Percentiles rank a stretch among this genome's conserved stretches.
Evolutionary conservation across 495 filamentous ascomycete genomes (phyloP).

Genomic region (Penicillium canescens): DNA sequence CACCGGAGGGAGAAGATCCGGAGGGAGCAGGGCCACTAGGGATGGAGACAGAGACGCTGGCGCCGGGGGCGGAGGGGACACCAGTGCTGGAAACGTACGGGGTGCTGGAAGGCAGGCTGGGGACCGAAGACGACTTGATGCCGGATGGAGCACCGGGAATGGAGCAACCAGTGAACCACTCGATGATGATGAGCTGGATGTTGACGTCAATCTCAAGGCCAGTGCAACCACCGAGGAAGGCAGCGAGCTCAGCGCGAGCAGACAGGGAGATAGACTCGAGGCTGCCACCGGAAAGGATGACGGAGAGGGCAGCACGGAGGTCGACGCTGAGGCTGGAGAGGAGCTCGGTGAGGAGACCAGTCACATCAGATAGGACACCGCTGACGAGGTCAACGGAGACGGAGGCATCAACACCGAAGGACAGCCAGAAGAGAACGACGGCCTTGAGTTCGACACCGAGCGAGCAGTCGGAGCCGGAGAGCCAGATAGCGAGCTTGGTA

Average conservation of each 20-base stretch:
- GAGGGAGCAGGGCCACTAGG: background rate
- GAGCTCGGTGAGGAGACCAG: conserved; percentile 30
- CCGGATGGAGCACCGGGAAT: conserved; percentile 25
- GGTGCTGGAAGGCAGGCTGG: conserved; percentile 22
- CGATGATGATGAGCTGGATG: conserved; percentile 41
- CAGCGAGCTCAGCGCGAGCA: conserved; percentile 42
- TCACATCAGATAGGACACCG: conserved; percentile 31
- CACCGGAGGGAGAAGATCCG: conserved; percentile 6
- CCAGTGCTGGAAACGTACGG: conserved; percentile 5
- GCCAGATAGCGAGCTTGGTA: conserved; percentile 38
- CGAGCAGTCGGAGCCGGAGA: conserved; percentile 36
- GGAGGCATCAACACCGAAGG: conserved; percentile 32
- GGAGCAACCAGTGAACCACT: conserved; percentile 45
- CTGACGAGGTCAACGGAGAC: conserved; percentile 29
- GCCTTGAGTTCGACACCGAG: conserved; percentile 46
- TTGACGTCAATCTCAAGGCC: conserved; percentile 24
- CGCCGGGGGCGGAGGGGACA: conserved; percentile 8
- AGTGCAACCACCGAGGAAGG: conserved; percentile 38
- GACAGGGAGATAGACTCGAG: conserved; percentile 34
- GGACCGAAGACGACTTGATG: conserved; percentile 18
- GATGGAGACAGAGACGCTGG: conserved; percentile 8
- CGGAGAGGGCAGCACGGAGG: conserved; percentile 36
- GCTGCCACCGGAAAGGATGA: conserved; percentile 37
- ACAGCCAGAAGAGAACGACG: conserved; percentile 44
- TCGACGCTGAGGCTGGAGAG: conserved; percentile 31